phyloP scores from a whole-genome alignment of 208 protist species.

The Trypanosoma melophagium region DNA sequence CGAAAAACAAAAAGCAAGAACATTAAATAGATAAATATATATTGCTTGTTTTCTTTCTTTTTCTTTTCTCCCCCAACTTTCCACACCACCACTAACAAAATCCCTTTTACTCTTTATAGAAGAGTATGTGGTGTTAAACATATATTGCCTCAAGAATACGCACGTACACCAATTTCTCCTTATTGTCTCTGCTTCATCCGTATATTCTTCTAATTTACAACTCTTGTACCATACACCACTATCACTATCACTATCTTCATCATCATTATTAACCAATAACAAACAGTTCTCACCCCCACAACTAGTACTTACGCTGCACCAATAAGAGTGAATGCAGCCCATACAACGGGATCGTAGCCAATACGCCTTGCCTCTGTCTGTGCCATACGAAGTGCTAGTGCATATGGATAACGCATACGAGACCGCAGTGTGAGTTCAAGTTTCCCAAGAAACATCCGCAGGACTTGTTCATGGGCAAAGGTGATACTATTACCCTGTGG shows the following conservation, averaged over 20 bases:
- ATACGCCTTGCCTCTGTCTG: constrained; percentile 38
- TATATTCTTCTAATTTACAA: no score
- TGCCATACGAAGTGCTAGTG: constrained; percentile 72
- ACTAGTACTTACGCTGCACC: constrained; percentile 48
- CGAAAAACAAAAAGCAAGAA: not conserved
- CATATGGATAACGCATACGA: constrained; percentile 57
- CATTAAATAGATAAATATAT: no score
- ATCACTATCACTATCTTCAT: no score
- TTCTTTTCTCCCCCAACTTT: no score
- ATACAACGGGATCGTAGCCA: constrained; percentile 45
- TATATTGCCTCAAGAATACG: not conserved
- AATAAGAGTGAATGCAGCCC: constrained; percentile 74
- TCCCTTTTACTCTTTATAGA: no score
- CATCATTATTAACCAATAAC: no score
- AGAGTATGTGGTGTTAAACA: no score
- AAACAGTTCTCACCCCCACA: not conserved
- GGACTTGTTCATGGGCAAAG: constrained; percentile 47
- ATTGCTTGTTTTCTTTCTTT: no score
- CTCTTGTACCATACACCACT: no score
- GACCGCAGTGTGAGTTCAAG: constrained; percentile 45
- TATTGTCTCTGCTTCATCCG: not conserved
- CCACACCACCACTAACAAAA: no score
- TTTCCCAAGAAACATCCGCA: constrained; percentile 53
- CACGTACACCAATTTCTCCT: constrained; percentile 4
- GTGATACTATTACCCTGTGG: constrained; percentile 38